Conservation (phyloP, 257 asterid species). For the Nicotiana noctiflora region DNA sequence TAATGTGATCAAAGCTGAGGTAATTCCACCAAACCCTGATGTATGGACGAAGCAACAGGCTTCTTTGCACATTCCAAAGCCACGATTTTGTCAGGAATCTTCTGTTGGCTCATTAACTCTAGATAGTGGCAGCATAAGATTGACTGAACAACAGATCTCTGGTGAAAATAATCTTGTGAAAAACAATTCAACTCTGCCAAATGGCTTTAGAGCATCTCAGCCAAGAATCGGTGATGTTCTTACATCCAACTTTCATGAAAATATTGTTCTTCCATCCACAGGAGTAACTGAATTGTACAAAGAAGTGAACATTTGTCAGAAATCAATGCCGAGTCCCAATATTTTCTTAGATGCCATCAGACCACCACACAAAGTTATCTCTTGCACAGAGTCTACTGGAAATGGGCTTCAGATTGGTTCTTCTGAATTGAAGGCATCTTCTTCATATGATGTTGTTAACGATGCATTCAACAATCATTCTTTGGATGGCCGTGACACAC, state of each 20-base stretch:
- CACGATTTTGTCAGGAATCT: conserved; percentile 21
- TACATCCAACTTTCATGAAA: conserved; percentile 17
- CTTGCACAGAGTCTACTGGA: conserved; percentile 10
- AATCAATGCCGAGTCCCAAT: conserved; percentile 13
- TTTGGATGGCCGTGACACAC: conserved; percentile 18
- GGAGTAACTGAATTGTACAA: conserved; percentile 15
- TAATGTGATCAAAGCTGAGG: conserved; percentile 48
- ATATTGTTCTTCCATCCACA: conserved; percentile 14
- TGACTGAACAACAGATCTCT: conserved; percentile 17
- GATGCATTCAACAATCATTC: conserved; percentile 20
- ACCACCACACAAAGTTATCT: conserved; percentile 14
- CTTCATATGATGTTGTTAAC: conserved; percentile 21
- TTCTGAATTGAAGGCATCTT: conserved; percentile 23
- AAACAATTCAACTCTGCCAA: conserved; percentile 16
- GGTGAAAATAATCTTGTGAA: conserved; percentile 12
- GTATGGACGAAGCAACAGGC: conserved; percentile 43
- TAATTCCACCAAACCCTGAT: conserved; percentile 46
- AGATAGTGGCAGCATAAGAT: conserved; percentile 18
- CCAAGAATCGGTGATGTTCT: conserved; percentile 18
- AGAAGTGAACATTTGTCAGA: conserved; percentile 16
- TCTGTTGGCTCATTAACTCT: conserved; percentile 19
- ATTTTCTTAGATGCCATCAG: conserved; percentile 19
- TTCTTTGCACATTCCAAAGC: conserved; percentile 16
- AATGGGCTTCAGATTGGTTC: conserved; percentile 22
- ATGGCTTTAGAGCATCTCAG: conserved; percentile 18